Evolutionary conservation across 192 early-diverging fungal genomes (phyloP).

Genomic region (Rhizoclosmatium sp.): DNA sequence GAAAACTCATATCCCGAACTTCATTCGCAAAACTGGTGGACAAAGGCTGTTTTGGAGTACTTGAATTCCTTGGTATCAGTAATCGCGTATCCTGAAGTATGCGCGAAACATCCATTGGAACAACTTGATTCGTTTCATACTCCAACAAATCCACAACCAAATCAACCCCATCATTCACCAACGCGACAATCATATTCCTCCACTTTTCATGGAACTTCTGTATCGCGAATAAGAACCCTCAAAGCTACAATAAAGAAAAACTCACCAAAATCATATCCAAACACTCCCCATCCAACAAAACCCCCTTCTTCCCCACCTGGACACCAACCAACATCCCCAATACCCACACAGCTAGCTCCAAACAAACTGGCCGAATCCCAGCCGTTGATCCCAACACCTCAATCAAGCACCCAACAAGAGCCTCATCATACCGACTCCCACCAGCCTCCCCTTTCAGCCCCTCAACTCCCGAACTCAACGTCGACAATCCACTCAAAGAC

Average conservation of each 20-base stretch:
- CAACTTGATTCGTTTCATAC: not conserved
- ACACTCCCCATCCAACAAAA: not conserved
- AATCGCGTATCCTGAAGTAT: slow-evolving; percentile 1
- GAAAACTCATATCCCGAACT: slow-evolving; percentile 3
- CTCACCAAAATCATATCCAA: too few species aligned
- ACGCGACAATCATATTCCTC: not conserved
- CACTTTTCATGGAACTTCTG: slow-evolving; percentile 20
- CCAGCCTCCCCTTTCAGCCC: too few species aligned
- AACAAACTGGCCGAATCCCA: slow-evolving; percentile 1
- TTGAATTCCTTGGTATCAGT: not conserved
- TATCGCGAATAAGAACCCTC: not conserved
- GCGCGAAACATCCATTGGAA: not conserved
- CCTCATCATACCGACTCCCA: not conserved
- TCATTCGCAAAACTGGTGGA: slow-evolving; percentile 1
- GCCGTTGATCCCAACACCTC: slow-evolving; percentile 18
- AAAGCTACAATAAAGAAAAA: not conserved
- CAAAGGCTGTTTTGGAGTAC: not conserved
- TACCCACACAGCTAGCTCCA: slow-evolving; percentile 5
- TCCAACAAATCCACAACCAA: slow-evolving; percentile 24
- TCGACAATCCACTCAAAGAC: too few species aligned
- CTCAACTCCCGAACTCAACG: too few species aligned
- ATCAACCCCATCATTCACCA: slow-evolving; percentile 33
- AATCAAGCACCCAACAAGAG: slow-evolving; percentile 1
- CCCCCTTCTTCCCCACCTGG: not conserved
- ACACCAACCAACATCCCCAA: not conserved